phyloP scores from a whole-genome alignment of 441 rosid genomes.

The Viola pubescens region DNA sequence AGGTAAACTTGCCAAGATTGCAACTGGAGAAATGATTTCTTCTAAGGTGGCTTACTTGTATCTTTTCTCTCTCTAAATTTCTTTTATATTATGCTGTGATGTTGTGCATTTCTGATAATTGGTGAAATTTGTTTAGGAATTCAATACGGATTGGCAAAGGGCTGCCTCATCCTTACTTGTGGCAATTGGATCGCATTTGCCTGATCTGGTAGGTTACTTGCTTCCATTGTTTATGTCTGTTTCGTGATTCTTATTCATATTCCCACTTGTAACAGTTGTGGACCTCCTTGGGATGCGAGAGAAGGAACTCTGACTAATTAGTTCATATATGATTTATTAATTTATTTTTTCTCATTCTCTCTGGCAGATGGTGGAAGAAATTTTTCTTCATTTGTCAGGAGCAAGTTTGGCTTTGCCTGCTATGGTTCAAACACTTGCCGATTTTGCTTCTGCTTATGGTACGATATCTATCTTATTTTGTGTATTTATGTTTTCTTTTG shows the following conservation, averaged over 20 bases:
- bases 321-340: conserved; percentile 12
- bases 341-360: conserved; percentile 13
- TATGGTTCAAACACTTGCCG: conserved; percentile 97
- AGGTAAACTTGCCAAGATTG: conserved; percentile 89
- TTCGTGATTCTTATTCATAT: neutral
- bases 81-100: conserved; percentile 6
- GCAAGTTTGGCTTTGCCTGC: conserved; percentile 75
- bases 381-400: conserved; percentile 72
- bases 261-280: neutral
- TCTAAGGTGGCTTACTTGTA: conserved; percentile 49
- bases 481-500: conserved; percentile 13
- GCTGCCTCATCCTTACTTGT: conserved; percentile 85
- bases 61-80: neutral
- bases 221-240: neutral
- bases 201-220: conserved; percentile 74
- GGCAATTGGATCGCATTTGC: conserved; percentile 84
- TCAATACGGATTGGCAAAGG: conserved; percentile 90
- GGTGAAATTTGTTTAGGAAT: conserved; percentile 38
- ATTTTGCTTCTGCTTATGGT: conserved; percentile 97
- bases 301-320: no score
- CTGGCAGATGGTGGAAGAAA: conserved; percentile 95
- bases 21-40: conserved; percentile 86
- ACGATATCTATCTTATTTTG: conserved; percentile 28
- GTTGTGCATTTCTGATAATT: neutral
- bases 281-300: neutral